Base-by-base conservation (phyloP, 768 basidiomycete genomes). In the Cubamyces lactineus region DNA sequence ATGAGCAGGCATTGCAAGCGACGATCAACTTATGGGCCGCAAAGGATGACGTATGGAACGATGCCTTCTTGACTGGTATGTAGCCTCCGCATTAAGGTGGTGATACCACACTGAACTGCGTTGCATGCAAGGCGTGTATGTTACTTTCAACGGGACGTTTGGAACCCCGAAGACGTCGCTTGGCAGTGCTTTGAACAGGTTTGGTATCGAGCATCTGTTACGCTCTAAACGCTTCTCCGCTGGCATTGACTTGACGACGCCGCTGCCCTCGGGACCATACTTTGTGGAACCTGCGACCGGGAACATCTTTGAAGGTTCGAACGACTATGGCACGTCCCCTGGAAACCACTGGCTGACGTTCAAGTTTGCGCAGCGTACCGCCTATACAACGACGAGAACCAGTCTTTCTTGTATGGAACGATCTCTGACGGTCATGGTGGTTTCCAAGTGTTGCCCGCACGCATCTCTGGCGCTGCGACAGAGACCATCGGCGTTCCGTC, bases 401-500 rank as follows among this genome's bases (percentile, higher is more conserved):
- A 80, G 34, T 67, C 75, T 17, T 82, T 80, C 67, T 63, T 80
- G 5, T 79, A 79, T 57, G 80, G 81, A 17, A 73, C 74, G 16
- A 70, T 82, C 15, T 77, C 81, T 6, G 69, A 77, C 48, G 66
- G 68, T 13, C 65, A 67, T 0, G 77, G 75, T 68, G 77, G 70
- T 0, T 73, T 64, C 57, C 49, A 62, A 19, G 59, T 70, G 24
- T 64, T 71, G 5, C 57, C 66, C 21, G 72, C 70, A 1, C 64
- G 67, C 53, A 61, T 67, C 9, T 58, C 63, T 13, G 70, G 72
- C 1, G 72, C 68, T 9, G 66, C 70, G 2, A 71, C 72, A 1
- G 64, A 65, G 42, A 67, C 66, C 60, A 79, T 86, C 40, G 81
- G 80, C 16, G 78, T 84, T 2, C 83, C 84, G 0, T 83, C 83